Base-by-base conservation (phyloP, 345 rosid species). In the Chamaenerion angustifolium region DNA sequence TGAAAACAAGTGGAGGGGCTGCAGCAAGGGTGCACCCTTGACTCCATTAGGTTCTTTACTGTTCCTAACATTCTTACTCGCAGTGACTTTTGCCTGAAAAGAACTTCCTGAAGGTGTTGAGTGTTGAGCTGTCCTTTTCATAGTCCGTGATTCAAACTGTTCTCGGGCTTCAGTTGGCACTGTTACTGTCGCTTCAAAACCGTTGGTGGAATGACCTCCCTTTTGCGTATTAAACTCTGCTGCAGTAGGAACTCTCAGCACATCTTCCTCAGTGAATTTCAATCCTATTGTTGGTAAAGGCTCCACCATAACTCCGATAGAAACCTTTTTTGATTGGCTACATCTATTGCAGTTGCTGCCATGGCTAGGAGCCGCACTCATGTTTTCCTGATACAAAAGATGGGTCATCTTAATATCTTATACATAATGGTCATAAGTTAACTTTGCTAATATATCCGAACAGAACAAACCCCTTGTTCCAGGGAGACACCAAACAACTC, bases 291-390 rank as follows among this genome's bases (percentile, higher is more conserved):
- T 74, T 17, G 71, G 63, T 27, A 44, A 61, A 50, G 86, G 61
- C 60, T 78, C 88, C 9, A 59, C 63, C 67, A 65, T 54, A 56
- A 92, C 71, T 66, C 98, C 98, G 37, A 92, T 76, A 18, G 95
- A 87, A 27, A 84, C 72, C 78, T 92, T 92, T 61, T 88, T 79
- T 25, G 78, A 63, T 52, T 84, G 95, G 66, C 88, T 84, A 45
- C 79, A 74, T 16, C 71, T 83, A 59, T 45, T 71, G 58, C 46
- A 70, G 64, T 64, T 62, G 60, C 81, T 76, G 57, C 83, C 84
- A 53, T 67, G 65, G 64, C 86, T 87, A 42, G 74, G 79, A 51
- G 60, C 57, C 10, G 71, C 75, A 40, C 71, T 78, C 81, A 75
- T 71, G 51, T 52, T 71, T 58, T 67, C 71, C 88, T 88, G 77